Evolutionary conservation across 306 rosid species (phyloP).

Genomic region (Acacia acuminata): DNA sequence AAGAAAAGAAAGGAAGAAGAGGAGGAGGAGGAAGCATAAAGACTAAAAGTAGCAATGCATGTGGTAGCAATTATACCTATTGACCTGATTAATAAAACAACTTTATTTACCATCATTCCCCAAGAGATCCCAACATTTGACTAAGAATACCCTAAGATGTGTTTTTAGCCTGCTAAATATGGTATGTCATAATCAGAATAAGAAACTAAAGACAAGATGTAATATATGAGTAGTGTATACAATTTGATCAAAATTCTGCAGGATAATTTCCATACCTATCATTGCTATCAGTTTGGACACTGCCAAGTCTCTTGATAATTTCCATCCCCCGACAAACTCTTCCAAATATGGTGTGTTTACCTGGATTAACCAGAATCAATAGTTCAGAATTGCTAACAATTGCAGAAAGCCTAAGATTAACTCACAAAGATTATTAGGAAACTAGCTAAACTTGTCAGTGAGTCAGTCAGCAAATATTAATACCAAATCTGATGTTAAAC

Average conservation of each 20-base stretch:
- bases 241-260: background rate
- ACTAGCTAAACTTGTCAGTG: background rate
- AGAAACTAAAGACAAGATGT: conserved; percentile 9
- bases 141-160: conserved; percentile 4
- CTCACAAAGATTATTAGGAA: conserved; percentile 19
- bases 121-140: background rate
- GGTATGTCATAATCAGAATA: background rate
- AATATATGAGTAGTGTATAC: background rate
- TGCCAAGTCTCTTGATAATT: conserved; percentile 92
- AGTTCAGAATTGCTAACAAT: conserved; percentile 22
- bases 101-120: conserved; percentile 1
- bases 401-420: conserved; percentile 2
- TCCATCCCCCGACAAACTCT: conserved; percentile 91
- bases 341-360: conserved; percentile 96
- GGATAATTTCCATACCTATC: conserved; percentile 68
- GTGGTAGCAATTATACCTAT: background rate
- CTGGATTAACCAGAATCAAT: conserved; percentile 49
- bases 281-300: conserved; percentile 92
- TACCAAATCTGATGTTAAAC: background rate
- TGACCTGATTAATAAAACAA: background rate
- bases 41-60: background rate
- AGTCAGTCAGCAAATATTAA: conserved; percentile 16
- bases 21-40: background rate
- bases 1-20: background rate
- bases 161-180: background rate